Conservation (phyloP, 352 stramenopile genomes). For the Globisporangium lucens region DNA sequence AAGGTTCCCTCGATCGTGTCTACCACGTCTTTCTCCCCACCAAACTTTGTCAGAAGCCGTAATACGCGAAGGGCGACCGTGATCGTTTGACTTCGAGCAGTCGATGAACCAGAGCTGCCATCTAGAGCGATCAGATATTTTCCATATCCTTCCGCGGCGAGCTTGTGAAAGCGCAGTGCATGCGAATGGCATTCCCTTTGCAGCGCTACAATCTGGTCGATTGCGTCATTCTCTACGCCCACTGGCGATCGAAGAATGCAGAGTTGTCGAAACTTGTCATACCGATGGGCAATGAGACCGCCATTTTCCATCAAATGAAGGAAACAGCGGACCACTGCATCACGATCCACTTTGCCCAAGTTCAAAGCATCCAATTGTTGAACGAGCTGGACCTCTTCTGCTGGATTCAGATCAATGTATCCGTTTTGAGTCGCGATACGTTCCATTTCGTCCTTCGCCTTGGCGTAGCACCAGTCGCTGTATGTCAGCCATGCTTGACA, state of each 20-base stretch:
- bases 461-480: constrained; percentile 71
- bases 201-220: constrained; percentile 33
- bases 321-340: constrained; percentile 39
- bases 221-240: constrained; percentile 9
- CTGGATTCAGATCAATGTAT: constrained; percentile 40
- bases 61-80: constrained; percentile 64
- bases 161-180: constrained; percentile 31
- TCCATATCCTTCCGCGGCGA: constrained; percentile 44
- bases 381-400: constrained; percentile 41
- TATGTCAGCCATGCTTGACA: constrained; percentile 56
- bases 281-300: constrained; percentile 31
- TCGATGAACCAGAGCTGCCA: neutral
- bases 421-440: constrained; percentile 44
- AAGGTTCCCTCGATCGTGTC: constrained; percentile 45
- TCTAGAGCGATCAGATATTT: constrained; percentile 10
- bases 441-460: constrained; percentile 40
- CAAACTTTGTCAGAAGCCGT: constrained; percentile 60
- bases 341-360: constrained; percentile 26
- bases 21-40: constrained; percentile 39
- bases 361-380: constrained; percentile 40
- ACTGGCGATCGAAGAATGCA: constrained; percentile 21
- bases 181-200: constrained; percentile 33
- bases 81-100: constrained; percentile 25
- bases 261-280: constrained; percentile 34
- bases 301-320: constrained; percentile 53